Evolutionary conservation across 2,329 filamentous ascomycete genomes (phyloP).

Genomic region (Colletotrichum sp.): DNA sequence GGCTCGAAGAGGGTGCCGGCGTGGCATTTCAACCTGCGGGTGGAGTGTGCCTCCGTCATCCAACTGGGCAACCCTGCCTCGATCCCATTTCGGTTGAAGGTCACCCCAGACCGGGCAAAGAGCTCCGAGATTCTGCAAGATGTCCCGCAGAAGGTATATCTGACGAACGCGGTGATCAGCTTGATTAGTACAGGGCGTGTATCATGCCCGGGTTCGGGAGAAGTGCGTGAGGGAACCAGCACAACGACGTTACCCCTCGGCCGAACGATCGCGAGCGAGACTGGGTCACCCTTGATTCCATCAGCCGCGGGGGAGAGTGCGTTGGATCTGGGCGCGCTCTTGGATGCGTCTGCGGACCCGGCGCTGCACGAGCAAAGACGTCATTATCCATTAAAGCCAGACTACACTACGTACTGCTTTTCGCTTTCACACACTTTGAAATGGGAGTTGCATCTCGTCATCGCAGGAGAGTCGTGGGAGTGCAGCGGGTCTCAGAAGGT

Average conservation of each 20-base stretch:
- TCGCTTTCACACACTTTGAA: background rate
- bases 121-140: background rate
- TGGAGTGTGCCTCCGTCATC: background rate
- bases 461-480: background rate
- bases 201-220: rapidly evolving
- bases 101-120: background rate
- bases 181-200: background rate
- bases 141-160: background rate
- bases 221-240: background rate
- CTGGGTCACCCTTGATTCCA: background rate
- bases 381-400: background rate
- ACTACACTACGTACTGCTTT: background rate
- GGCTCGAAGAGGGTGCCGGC: background rate
- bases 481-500: background rate
- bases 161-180: background rate
- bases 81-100: background rate
- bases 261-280: background rate
- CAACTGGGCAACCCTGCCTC: background rate
- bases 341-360: background rate
- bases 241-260: background rate
- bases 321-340: background rate
- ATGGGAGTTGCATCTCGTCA: background rate
- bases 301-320: background rate
- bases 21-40: background rate
- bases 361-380: too few relatives aligned